Evolutionary conservation across 495 filamentous ascomycete genomes (phyloP).

Genomic region (Penicillium maclennaniae): DNA sequence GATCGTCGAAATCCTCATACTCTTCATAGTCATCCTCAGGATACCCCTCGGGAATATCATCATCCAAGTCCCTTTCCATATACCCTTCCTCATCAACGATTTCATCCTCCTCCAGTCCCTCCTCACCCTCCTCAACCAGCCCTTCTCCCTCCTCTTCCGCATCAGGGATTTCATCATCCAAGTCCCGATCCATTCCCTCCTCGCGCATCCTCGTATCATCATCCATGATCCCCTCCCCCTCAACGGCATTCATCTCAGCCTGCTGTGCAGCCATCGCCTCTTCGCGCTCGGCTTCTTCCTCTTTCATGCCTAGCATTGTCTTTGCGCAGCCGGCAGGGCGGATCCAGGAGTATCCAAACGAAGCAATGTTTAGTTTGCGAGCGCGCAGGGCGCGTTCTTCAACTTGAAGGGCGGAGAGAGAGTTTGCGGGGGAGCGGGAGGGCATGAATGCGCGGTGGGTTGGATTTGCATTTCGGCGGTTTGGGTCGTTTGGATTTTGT

Average conservation of each 20-base stretch:
- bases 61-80: constrained; percentile 48
- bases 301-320: constrained; percentile 70
- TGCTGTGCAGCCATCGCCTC: constrained; percentile 69
- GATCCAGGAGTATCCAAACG: constrained; percentile 76
- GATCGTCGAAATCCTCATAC: constrained; percentile 37
- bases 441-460: constrained; percentile 27
- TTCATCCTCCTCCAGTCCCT: constrained; percentile 36
- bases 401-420: constrained; percentile 56
- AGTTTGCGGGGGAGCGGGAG: constrained; percentile 27
- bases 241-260: constrained; percentile 62
- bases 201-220: constrained; percentile 21
- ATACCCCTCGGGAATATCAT: constrained; percentile 48
- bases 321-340: constrained; percentile 71
- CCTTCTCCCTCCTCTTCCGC: constrained; percentile 37
- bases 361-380: constrained; percentile 67
- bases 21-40: constrained; percentile 44
- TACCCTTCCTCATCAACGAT: constrained; percentile 39
- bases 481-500: constrained; percentile 10
- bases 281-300: constrained; percentile 74
- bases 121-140: constrained; percentile 41
- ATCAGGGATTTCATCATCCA: constrained; percentile 49
- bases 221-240: constrained; percentile 49
- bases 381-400: constrained; percentile 66
- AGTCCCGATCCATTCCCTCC: constrained; percentile 42
- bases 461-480: constrained; percentile 28